Evolutionary conservation across 805 yeast genomes (phyloP).

Genomic region (Candida qinlingensis): DNA sequence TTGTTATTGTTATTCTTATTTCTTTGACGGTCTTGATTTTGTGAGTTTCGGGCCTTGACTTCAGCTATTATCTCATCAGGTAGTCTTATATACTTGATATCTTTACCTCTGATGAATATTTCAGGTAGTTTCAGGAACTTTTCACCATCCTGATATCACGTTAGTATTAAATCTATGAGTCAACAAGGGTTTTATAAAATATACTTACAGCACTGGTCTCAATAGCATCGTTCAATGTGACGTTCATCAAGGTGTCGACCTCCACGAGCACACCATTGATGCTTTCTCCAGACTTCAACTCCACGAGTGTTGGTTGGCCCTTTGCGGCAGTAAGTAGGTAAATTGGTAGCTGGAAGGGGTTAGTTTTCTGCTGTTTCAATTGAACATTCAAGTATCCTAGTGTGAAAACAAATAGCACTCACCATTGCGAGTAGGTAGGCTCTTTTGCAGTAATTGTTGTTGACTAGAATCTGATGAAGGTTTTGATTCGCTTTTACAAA

Average conservation of each 20-base stretch:
- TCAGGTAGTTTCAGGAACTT: conserved; percentile 61
- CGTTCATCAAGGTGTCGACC: conserved; percentile 95
- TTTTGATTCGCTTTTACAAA: background rate
- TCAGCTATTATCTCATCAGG: conserved; percentile 74
- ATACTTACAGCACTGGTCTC: conserved; percentile 45
- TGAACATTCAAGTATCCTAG: too few species aligned
- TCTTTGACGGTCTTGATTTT: conserved; percentile 40
- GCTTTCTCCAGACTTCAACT: conserved; percentile 87
- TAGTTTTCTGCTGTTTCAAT: background rate
- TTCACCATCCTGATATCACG: conserved; percentile 40
- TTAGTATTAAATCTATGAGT: conserved; percentile 2
- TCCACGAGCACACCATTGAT: conserved; percentile 77
- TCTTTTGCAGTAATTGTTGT: background rate
- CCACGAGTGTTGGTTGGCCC: conserved; percentile 82
- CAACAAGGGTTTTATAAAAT: background rate
- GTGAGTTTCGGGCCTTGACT: conserved; percentile 59
- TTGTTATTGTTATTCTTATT: conserved; percentile 41
- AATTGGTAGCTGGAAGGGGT: conserved; percentile 64
- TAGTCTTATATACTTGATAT: conserved; percentile 70
- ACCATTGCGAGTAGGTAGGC: background rate
- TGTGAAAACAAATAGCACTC: background rate
- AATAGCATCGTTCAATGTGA: conserved; percentile 72
- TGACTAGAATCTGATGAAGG: background rate
- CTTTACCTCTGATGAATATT: conserved; percentile 79
- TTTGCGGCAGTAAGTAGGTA: conserved; percentile 87